phyloP scores from a whole-genome alignment of 805 yeast species.

The Lachancea meyersii region DNA sequence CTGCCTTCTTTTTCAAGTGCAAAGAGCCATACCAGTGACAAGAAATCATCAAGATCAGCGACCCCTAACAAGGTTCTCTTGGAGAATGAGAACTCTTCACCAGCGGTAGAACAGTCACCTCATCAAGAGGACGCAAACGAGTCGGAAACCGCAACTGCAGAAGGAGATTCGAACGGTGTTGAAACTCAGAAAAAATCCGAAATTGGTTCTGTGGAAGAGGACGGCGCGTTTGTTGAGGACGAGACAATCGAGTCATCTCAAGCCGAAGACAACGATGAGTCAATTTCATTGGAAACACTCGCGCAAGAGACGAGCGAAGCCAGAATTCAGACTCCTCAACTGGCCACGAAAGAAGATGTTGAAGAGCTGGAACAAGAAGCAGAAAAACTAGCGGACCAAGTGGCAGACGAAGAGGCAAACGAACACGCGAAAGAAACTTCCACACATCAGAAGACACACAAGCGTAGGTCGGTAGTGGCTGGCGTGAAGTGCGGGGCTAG shows the following conservation, averaged over 20 bases:
- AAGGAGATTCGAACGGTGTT: neutral
- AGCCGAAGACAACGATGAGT: slow-evolving; percentile 10
- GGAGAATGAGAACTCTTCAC: neutral
- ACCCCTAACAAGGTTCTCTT: neutral
- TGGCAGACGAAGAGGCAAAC: slow-evolving; percentile 14
- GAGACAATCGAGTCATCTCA: slow-evolving; percentile 11
- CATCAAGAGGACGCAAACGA: neutral
- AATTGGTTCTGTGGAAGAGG: neutral
- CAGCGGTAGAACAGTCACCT: slow-evolving; percentile 5
- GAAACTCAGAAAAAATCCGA: neutral
- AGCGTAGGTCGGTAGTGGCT: neutral
- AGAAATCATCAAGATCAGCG: neutral
- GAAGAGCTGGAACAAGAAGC: slow-evolving; percentile 7
- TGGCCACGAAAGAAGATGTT: slow-evolving; percentile 18
- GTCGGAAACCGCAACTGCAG: neutral
- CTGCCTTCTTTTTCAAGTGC: slow-evolving; percentile 7
- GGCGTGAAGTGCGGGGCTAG: slow-evolving; percentile 2
- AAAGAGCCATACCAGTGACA: neutral
- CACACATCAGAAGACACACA: neutral
- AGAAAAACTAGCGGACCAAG: slow-evolving; percentile 13
- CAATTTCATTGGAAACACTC: slow-evolving; percentile 3
- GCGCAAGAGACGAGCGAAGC: slow-evolving; percentile 6
- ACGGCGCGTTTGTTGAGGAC: neutral
- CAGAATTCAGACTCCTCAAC: slow-evolving; percentile 15
- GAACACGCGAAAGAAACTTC: slow-evolving; percentile 7